Base-by-base conservation (phyloP, 2,329 filamentous ascomycete species). In the Myriosclerotinia scirpicola region DNA sequence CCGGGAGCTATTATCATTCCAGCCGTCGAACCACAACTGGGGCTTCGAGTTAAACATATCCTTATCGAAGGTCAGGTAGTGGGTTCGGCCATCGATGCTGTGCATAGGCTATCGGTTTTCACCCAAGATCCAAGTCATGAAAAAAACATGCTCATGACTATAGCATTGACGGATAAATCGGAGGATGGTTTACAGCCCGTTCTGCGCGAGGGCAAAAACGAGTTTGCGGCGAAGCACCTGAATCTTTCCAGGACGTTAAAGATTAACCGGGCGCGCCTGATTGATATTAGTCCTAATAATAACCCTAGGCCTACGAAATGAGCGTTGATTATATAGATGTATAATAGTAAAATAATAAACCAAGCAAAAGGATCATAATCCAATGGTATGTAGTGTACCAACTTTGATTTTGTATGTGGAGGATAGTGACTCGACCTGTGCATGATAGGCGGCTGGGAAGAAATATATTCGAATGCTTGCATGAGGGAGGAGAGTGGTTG, bases 51-150 rank as follows among this genome's bases (percentile, higher is more conserved):
- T 17, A 65, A 55, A 20, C 42, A 68, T 12, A 68, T 72, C 0
- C 71, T 68, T 14, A 44, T 71, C 20, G 71, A 70, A 44, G 71
- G 71, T 14, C 58, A 69, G 22, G 34, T 44, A 4, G 50, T n/a
- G 1, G 67, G 68, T 20, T 42, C 66, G 36, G 70, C 70, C 46
- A 20, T 22, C 9, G 46, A 61, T 36, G 69, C 56, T 30, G 61
- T 71, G 65, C 52, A 48, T 42, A 65, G 5, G 38, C 8, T 46
- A 56, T 69, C 54, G 22, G 44, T 11, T 30, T 48, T 56, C 34
- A 59, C 34, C 30, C 34, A 40, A 46, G 6, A 52, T 15, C 30
- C 46, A 61, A 58, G 3, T n/a, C 34, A 59, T 30, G 54, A 59
- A 5, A n/a, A 20, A 17, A n/a, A 14, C 38, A 26, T 50, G 34